Conservation (phyloP, 768 basidiomycete genomes). For the Auriscalpium microsporum region DNA sequence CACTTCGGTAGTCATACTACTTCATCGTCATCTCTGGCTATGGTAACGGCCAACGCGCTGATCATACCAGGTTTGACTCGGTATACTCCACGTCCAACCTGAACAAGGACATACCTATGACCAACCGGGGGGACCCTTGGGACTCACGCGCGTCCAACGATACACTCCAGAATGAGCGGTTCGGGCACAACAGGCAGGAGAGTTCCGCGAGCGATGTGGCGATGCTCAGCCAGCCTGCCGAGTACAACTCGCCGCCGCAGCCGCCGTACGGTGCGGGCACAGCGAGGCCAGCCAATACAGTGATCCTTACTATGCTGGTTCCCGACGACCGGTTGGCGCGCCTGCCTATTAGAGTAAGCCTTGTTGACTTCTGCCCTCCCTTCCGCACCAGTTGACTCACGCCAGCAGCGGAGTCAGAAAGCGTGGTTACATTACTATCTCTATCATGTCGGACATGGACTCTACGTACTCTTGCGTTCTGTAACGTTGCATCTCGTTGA, state of each 20-base stretch:
- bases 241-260: neutral
- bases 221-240: conserved; percentile 6
- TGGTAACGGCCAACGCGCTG: conserved; percentile 61
- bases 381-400: too few species aligned
- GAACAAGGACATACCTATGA: conserved; percentile 55
- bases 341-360: too few species aligned
- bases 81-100: conserved; percentile 52
- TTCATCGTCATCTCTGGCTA: conserved; percentile 51
- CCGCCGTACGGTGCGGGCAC: neutral
- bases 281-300: conserved; percentile 15
- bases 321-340: neutral
- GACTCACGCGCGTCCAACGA: conserved; percentile 47
- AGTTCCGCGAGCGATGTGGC: conserved; percentile 11
- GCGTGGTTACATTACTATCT: too few species aligned
- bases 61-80: conserved; percentile 73
- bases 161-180: conserved; percentile 2
- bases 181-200: conserved; percentile 7
- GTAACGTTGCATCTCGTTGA: too few species aligned
- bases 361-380: too few species aligned
- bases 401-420: too few species aligned
- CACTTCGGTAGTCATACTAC: conserved; percentile 37
- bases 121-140: conserved; percentile 62
- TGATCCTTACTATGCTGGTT: conserved; percentile 24
- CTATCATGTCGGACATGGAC: too few species aligned
- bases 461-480: too few species aligned